A percentile compares a stretch with the other conserved stretches of the same genome.
These are phyloP conservation scores for Aspergillus eucalypticola DNA, from an alignment of 2,329 filamentous ascomycete genomes.

Conservation along the genomic window DNA sequence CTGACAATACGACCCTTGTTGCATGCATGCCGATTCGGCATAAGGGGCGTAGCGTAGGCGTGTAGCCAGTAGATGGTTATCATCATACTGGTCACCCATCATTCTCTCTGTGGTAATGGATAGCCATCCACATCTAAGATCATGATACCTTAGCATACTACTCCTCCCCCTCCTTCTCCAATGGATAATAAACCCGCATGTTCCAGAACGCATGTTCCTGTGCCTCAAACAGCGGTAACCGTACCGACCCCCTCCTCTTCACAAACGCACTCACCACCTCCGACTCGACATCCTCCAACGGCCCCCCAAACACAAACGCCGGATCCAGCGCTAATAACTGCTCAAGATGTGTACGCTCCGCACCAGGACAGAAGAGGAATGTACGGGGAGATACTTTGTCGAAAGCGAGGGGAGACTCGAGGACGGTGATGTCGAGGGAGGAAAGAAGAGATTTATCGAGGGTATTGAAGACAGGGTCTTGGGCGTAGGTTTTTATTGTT, in stretches of 20 bases:
- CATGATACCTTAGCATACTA: too few species aligned
- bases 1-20: conserved; percentile 1
- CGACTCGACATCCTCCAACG: conserved; percentile 36
- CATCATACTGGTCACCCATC: too few species aligned
- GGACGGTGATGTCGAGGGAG: conserved; percentile 37
- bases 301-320: conserved; percentile 59
- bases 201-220: conserved; percentile 42
- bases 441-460: conserved; percentile 42
- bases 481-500: conserved; percentile 50
- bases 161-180: conserved; percentile 5
- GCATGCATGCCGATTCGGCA: background rate
- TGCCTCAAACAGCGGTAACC: conserved; percentile 32
- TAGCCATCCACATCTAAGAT: too few species aligned
- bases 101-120: too few species aligned
- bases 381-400: conserved; percentile 50
- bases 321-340: conserved; percentile 53
- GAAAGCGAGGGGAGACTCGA: conserved; percentile 55
- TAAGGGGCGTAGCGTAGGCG: background rate
- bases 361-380: conserved; percentile 64
- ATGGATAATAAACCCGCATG: conserved; percentile 34
- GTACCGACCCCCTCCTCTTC: conserved; percentile 23
- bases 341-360: conserved; percentile 53
- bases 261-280: conserved; percentile 26
- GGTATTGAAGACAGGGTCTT: conserved; percentile 54
- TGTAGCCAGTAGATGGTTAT: background rate